Conservation (phyloP, 345 rosid species). For the Eucalyptus cloeziana region DNA sequence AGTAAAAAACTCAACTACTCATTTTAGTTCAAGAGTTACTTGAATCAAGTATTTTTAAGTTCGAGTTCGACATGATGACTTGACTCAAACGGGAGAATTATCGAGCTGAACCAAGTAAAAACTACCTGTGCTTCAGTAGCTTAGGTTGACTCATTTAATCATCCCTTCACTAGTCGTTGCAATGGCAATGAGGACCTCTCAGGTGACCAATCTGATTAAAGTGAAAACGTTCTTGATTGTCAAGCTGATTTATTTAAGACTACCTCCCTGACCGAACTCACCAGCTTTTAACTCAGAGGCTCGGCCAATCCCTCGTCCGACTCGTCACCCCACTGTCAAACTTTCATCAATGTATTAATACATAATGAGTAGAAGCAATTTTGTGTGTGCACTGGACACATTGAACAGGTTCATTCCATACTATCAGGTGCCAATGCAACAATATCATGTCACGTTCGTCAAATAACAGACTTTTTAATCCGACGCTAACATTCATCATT, state of each 20-base stretch:
- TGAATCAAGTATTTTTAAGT: background rate
- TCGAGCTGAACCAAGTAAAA: background rate
- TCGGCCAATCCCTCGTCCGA: background rate
- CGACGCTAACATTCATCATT: background rate
- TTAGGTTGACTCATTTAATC: background rate
- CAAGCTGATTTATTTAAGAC: background rate
- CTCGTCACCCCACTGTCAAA: background rate
- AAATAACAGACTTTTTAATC: background rate
- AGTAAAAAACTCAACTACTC: background rate
- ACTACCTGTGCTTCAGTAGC: background rate
- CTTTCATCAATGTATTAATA: background rate
- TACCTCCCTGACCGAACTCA: background rate
- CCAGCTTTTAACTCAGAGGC: background rate
- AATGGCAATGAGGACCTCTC: background rate
- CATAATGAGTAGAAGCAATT: background rate
- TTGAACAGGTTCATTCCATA: background rate
- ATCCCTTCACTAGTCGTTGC: background rate
- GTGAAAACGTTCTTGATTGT: background rate
- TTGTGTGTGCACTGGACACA: background rate
- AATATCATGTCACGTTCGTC: background rate
- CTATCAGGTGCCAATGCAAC: background rate
- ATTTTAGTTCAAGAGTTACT: background rate
- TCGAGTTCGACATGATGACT: background rate
- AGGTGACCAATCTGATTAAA: background rate
- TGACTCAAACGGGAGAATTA: background rate